Conservation (phyloP, 2,329 filamentous ascomycete genomes). For the Diplodia intermedia region DNA sequence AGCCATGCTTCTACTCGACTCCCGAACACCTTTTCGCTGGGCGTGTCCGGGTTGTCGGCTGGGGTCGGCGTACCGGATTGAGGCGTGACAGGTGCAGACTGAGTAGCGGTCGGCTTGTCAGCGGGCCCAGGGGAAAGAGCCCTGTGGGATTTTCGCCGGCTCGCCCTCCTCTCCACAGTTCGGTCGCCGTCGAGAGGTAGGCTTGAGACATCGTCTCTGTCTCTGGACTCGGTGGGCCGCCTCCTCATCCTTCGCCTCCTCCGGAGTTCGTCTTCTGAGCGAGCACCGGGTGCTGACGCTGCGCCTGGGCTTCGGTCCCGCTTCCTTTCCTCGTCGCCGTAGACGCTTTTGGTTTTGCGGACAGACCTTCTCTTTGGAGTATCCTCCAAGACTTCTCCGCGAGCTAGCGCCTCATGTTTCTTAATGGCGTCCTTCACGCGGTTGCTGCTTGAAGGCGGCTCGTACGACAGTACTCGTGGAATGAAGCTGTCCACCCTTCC, state of each 20-base stretch:
- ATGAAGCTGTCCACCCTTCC: conserved; percentile 8
- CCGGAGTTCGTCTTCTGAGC: conserved; percentile 37
- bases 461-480: conserved; percentile 11
- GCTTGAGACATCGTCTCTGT: conserved; percentile 16
- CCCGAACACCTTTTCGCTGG: conserved; percentile 53
- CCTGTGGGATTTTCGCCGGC: conserved; percentile 21
- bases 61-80: conserved; percentile 31
- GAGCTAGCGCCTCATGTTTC: conserved; percentile 21
- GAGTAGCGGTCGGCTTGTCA: conserved; percentile 15
- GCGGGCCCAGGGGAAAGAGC: conserved; percentile 17
- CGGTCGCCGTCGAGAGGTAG: not conserved
- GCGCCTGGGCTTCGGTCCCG: conserved; percentile 7
- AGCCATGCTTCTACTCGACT: conserved; percentile 69
- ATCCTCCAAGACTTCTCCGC: conserved; percentile 14
- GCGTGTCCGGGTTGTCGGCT: conserved; percentile 42
- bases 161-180: conserved; percentile 16
- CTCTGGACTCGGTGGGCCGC: conserved; percentile 16
- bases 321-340: conserved; percentile 21
- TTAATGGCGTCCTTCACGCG: conserved; percentile 21
- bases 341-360: conserved; percentile 27
- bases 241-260: conserved; percentile 37
- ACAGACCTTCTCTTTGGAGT: conserved; percentile 26
- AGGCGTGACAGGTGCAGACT: conserved; percentile 33
- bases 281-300: conserved; percentile 7
- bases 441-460: conserved; percentile 17